Percentiles rank a stretch among this genome's conserved stretches.
phyloP scores from a whole-genome alignment of 108 stramenopile genomes.

The Epipyxis sp. region DNA sequence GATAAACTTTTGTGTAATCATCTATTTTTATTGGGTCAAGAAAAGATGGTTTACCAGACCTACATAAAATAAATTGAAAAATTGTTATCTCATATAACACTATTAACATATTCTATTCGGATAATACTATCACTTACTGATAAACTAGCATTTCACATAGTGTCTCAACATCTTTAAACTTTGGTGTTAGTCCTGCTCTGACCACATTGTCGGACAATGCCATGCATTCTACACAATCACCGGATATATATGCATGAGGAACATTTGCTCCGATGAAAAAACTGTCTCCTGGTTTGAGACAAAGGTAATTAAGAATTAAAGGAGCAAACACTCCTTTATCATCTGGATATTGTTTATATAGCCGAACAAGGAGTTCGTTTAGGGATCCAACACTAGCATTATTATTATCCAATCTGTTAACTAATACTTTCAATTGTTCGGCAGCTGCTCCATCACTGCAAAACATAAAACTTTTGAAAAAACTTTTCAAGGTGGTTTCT shows the following conservation, averaged over 20 bases:
- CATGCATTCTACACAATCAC: conserved; percentile 97
- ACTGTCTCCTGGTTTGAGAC: conserved; percentile 72
- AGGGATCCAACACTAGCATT: conserved; percentile 35
- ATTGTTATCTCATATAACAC: background rate
- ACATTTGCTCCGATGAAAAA: conserved; percentile 86
- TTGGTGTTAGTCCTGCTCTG: conserved; percentile 94
- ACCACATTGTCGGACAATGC: conserved; percentile 98
- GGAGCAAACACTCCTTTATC: conserved; percentile 85
- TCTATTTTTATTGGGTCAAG: background rate
- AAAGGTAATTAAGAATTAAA: conserved; percentile 73
- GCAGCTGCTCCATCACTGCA: conserved; percentile 41
- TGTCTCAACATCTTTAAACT: conserved; percentile 92
- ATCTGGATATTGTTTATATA: conserved; percentile 77
- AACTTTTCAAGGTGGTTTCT: conserved; percentile 17
- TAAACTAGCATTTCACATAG: conserved; percentile 92
- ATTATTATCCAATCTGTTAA: conserved; percentile 62
- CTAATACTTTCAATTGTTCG: conserved; percentile 58
- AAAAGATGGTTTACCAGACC: background rate
- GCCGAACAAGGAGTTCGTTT: conserved; percentile 43
- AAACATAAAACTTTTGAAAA: conserved; percentile 59
- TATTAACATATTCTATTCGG: conserved; percentile 13
- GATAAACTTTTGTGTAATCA: background rate
- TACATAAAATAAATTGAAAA: background rate
- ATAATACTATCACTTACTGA: conserved; percentile 41
- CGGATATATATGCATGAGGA: conserved; percentile 87